Conservation (phyloP, 495 filamentous ascomycete genomes). For the Penicillium robsamsonii region DNA sequence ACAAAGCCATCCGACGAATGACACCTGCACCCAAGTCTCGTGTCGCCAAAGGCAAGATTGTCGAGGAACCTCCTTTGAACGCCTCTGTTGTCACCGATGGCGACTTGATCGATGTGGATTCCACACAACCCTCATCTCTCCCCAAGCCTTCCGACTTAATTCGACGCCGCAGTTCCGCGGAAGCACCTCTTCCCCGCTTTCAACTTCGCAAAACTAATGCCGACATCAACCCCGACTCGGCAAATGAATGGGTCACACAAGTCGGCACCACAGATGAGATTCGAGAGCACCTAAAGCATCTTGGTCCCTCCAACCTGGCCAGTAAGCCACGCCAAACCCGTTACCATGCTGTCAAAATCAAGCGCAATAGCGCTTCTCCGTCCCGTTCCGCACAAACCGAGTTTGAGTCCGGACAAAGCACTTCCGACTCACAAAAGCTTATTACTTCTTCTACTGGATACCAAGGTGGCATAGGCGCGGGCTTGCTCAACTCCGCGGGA, state of each 20-base stretch:
- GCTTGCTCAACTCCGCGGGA: slow-evolving; percentile 50
- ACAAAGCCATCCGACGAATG: slow-evolving; percentile 89
- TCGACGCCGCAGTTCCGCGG: slow-evolving; percentile 48
- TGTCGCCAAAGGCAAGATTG: slow-evolving; percentile 57
- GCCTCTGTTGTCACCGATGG: slow-evolving; percentile 27
- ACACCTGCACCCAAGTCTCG: slow-evolving; percentile 62
- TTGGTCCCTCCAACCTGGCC: slow-evolving; percentile 90
- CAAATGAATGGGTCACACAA: slow-evolving; percentile 36
- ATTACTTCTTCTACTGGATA: slow-evolving; percentile 25
- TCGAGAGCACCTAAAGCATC: slow-evolving; percentile 78
- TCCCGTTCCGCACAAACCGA: slow-evolving; percentile 41
- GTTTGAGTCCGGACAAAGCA: slow-evolving; percentile 33
- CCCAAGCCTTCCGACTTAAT: slow-evolving; percentile 11
- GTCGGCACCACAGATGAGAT: slow-evolving; percentile 58
- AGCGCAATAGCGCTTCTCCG: slow-evolving; percentile 55
- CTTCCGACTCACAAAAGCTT: slow-evolving; percentile 24
- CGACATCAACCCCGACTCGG: slow-evolving; percentile 27
- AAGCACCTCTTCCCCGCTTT: slow-evolving; percentile 50
- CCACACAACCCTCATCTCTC: slow-evolving; percentile 17
- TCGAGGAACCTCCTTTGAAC: slow-evolving; percentile 45
- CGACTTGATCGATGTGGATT: slow-evolving; percentile 39
- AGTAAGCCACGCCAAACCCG: slow-evolving; percentile 77
- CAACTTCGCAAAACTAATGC: slow-evolving; percentile 38
- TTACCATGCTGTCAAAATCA: slow-evolving; percentile 91
- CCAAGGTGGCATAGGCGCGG: slow-evolving; percentile 52